Percentiles rank a stretch among this genome's conserved stretches.
Conservation (phyloP, 768 basidiomycete genomes). For the Termitomyces sp. region DNA sequence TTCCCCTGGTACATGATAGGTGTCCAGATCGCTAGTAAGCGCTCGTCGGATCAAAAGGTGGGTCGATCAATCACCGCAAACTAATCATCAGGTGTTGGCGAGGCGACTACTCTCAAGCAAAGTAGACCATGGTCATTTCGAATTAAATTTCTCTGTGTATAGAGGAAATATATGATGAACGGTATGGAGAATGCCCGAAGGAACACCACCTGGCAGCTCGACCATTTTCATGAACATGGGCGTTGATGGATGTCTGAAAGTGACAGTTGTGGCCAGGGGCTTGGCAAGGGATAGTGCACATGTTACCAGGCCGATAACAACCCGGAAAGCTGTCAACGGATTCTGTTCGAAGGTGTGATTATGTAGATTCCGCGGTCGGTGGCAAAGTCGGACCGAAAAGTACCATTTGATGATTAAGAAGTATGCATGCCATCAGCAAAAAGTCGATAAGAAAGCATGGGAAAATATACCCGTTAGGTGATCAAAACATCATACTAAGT, state of each 20-base stretch:
- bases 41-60: neutral
- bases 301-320: neutral
- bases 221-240: no score
- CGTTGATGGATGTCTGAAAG: neutral
- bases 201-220: neutral
- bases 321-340: neutral
- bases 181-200: neutral
- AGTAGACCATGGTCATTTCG: no score
- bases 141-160: neutral
- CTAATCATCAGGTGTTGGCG: neutral
- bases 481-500: no score
- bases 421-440: no score
- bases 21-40: neutral
- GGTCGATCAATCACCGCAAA: neutral
- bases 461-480: no score
- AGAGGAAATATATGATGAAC: neutral
- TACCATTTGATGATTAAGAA: no score
- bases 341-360: neutral
- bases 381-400: neutral
- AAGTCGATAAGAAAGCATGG: no score
- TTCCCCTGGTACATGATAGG: neutral
- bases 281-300: neutral
- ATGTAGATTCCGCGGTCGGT: neutral
- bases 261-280: neutral
- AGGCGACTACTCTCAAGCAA: no score